These are phyloP conservation scores for Trichoderma sp. DNA, from an alignment of 2,329 filamentous ascomycete genomes.

Conservation along the genomic window DNA sequence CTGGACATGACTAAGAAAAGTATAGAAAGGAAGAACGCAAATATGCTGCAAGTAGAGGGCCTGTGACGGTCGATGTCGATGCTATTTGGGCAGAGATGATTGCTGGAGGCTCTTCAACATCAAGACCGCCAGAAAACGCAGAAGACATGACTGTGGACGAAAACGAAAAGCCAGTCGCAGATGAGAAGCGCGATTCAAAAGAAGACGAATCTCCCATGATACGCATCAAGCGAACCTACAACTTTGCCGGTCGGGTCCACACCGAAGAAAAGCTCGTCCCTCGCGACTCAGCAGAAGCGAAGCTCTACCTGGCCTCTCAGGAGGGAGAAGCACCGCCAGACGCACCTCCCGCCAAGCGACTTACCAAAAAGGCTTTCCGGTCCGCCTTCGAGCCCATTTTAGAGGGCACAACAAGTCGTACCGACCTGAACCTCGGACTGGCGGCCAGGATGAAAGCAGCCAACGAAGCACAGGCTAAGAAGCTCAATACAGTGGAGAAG, in stretches of 20 bases:
- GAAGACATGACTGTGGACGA: conserved; percentile 22
- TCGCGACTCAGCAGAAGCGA: conserved; percentile 65
- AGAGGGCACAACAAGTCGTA: conserved; percentile 47
- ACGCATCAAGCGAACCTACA: conserved; percentile 70
- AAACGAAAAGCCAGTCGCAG: background rate
- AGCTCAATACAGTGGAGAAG: conserved; percentile 71
- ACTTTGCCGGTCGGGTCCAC: conserved; percentile 72
- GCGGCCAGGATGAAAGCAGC: conserved; percentile 50
- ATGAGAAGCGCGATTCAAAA: background rate
- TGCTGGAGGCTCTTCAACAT: conserved; percentile 38
- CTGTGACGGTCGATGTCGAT: conserved; percentile 71
- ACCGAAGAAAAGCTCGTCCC: conserved; percentile 71
- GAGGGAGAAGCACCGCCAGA: conserved; percentile 36
- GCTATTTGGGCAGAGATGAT: conserved; percentile 70
- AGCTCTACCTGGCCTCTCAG: conserved; percentile 60
- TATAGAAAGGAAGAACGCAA: conserved; percentile 59
- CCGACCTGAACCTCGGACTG: conserved; percentile 61
- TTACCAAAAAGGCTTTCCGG: conserved; percentile 58
- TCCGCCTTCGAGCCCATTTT: conserved; percentile 63
- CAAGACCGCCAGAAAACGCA: conserved; percentile 6
- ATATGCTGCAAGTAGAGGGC: conserved; percentile 53
- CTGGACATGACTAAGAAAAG: background rate
- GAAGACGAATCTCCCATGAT: conserved; percentile 49
- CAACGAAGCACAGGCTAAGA: conserved; percentile 57
- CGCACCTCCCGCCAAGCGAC: conserved; percentile 43